Evolutionary conservation across 2,329 filamentous ascomycete genomes (phyloP), one percentile per base, ranked within the genome.

Genomic region (Pyrenochaeta sp.): DNA sequence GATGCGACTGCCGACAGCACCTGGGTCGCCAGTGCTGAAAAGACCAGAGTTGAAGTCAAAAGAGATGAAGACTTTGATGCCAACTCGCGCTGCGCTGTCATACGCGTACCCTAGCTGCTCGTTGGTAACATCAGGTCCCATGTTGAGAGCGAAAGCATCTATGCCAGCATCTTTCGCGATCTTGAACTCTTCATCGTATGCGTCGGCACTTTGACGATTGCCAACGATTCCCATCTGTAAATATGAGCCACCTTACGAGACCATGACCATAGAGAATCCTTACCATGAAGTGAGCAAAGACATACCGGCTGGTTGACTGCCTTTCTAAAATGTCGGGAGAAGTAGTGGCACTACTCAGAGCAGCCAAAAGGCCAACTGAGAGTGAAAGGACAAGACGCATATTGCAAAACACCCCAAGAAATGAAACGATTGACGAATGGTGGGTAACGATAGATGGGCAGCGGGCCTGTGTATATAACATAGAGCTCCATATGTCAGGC

Each of bases 121-220:
- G 10, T 55, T 62, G 39, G 58, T 60, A 5, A 26, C 11, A 26
- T 60, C 58, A 0, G 41, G 57, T 15, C 52, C 63, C 41, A 68
- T 63, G 50, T 68, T 67, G 19, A 68, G 58, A 1, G 63, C 65
- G 29, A 68, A 67, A 8, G 63, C 65, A 41, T 68, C 65, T 35
- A 68, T 68, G 30, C 63, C 63, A 11, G 61, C 55, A 6, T 56
- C 53, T 48, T 67, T 64, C 18, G 63, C 63, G 10, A 44, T 39
- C 24, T 54, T 35, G 51, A 65, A 65, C 38, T 65, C 62, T 10
- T 35, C 49, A 27, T 65, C 58, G 34, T 63, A 68, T 27, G 63
- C 61, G 23, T 49, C 41, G 3, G 60, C 41, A 36, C 48, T 59
- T 20, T 39, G 30, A 28, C 61, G 41, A 35, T 55, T 53, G n/a